phyloP scores from a whole-genome alignment of 2,329 filamentous ascomycete species.

The Tetracladium maxilliforme region DNA sequence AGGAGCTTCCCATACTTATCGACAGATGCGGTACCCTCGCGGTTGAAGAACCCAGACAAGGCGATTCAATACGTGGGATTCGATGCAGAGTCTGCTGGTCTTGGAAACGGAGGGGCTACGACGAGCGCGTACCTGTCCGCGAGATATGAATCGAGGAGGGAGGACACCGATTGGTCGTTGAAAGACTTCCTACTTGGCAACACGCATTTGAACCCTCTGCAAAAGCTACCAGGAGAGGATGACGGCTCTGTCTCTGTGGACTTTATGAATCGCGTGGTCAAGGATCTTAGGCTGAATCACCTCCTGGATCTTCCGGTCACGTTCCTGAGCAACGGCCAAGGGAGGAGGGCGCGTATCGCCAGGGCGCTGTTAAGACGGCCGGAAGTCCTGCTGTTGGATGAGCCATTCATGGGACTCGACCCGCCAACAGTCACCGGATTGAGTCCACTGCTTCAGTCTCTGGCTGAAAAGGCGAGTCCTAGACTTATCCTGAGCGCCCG shows the following conservation, averaged over 20 bases:
- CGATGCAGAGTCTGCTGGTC: constrained; percentile 50
- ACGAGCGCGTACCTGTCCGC: constrained; percentile 77
- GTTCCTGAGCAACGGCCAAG: constrained; percentile 90
- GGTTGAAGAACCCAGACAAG: constrained; percentile 28
- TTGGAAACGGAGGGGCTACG: constrained; percentile 37
- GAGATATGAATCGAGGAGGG: constrained; percentile 75
- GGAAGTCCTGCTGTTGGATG: constrained; percentile 74
- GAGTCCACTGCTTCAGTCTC: constrained; percentile 51
- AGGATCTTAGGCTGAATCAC: constrained; percentile 51
- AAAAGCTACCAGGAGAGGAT: too few species aligned
- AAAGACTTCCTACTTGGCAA: constrained; percentile 69
- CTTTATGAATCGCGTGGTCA: constrained; percentile 45
- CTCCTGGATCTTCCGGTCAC: constrained; percentile 72
- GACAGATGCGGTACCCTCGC: constrained; percentile 43
- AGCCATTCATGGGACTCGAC: constrained; percentile 93
- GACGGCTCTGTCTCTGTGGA: constrained; percentile 33
- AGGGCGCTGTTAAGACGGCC: constrained; percentile 68
- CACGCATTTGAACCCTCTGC: constrained; percentile 65
- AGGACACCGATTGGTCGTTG: constrained; percentile 78
- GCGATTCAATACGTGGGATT: constrained; percentile 89
- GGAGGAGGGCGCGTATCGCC: constrained; percentile 72
- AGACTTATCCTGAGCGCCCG: constrained; percentile 64
- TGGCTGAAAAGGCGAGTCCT: constrained; percentile 54
- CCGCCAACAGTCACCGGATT: constrained; percentile 63
- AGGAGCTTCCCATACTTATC: constrained; percentile 69